Evolutionary conservation across 495 filamentous ascomycete species (phyloP), one percentile per base, ranked within the genome.

Genomic region (Aspergillus ellipticus): DNA sequence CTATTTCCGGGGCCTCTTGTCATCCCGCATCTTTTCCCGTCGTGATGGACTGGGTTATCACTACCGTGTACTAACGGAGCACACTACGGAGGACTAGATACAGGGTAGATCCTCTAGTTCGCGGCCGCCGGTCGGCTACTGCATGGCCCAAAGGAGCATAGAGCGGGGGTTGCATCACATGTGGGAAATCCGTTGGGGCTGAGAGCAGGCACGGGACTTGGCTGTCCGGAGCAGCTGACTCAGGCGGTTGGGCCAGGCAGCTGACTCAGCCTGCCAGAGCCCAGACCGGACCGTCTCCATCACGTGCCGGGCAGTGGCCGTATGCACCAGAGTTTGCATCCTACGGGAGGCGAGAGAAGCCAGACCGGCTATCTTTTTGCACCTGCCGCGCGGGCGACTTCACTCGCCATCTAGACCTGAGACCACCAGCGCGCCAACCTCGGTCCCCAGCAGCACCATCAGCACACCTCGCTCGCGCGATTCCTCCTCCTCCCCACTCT

Each of bases 131-230:
- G 49, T 48, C 61, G 61, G 62, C 53, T 51, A 57, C 53, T 61
- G 62, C 31, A 26, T 45, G 42, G 42, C 55, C 62, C n/a, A 59
- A 61, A 57, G 22, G 21, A 49, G 62, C 20, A 51, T 65, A 65
- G 62, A 26, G 62, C 61, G 62, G 62, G 62, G 62, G 62, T 65
- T 45, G 15, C 19, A 28, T 54, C 31, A 33, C 46, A 37, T 48
- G 24, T 49, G 52, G 15, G 26, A 49, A 55, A 42, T 55, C 33
- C 35, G 54, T 51, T 56, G 54, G 37, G 54, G 54, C 35, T 50
- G 46, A 29, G 17, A 42, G 42, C n/a, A n/a, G n/a, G n/a, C n/a
- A n/a, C n/a, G 16, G 19, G 20, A 45, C 42, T 54, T 42, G 43
- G 31, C 50, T 48, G 22, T 5, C 13, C 35, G 20, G 19, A 5